Base-by-base conservation (phyloP, 345 rosid genomes). In the Erodium maritimum region DNA sequence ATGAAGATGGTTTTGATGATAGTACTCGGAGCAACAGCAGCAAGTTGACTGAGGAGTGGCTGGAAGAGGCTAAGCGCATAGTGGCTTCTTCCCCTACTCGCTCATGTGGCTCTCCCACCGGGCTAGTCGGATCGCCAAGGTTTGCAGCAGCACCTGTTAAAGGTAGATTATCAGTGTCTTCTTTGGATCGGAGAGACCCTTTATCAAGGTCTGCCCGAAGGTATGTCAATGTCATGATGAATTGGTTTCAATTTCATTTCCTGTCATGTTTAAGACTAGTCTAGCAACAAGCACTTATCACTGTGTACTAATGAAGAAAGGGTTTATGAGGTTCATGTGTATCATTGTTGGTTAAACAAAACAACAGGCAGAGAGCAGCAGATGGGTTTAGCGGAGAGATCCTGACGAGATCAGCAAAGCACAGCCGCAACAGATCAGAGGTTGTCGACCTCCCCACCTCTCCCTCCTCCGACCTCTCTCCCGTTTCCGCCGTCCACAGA, bases 161-260 rank as follows among this genome's bases (percentile, higher is more conserved):
- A 12, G 48, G 48, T 42, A 42, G 48, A 42, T 14, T 42, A 11
- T 42, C 48, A 42, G 48, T 42, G 48, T 42, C 48, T 10, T 42
- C 48, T 42, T 7, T 42, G 14, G 48, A 42, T 16, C 11, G 48
- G 14, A 42, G 48, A 20, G 83, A 81, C 57, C 82, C 82, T 50
- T 82, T 79, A 52, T 84, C 85, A 24, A 67, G 91, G 75, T 81
- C 85, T 23, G 87, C 91, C 21, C 60, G 91, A 78, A 84, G 85
- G 90, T 80, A 76, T 8, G 19, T n/a, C 12, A 73, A 0, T 68
- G 61, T 20, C 70, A 71, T 29, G 37, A 21, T 3, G 8, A 29
- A 29, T 3, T 29, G 8, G 34, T 29, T 29, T 29, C 34, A 29
- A 29, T 29, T 29, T 29, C 37, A 29, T 29, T 29, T 5, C n/a